These are phyloP conservation scores for Heterobasidion occidentale DNA, from an alignment of 1,284 basidiomycete species.

Conservation along the genomic window DNA sequence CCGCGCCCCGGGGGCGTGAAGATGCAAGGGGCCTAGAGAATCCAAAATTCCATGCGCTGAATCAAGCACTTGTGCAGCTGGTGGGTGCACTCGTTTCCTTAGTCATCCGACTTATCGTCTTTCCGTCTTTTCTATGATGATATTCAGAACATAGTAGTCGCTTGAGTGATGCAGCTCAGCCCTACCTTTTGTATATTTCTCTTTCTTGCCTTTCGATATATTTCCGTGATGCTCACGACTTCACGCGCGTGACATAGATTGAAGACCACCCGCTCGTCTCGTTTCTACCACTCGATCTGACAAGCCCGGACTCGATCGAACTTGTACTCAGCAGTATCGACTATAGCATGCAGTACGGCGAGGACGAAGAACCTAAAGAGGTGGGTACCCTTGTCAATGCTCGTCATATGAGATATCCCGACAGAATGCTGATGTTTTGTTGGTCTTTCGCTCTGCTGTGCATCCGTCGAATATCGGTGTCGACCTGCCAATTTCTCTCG, in stretches of 20 bases:
- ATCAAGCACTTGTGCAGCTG: constrained; percentile 90
- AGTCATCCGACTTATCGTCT: not conserved
- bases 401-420: constrained; percentile 2
- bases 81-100: constrained; percentile 37
- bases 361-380: constrained; percentile 90
- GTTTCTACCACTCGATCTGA: constrained; percentile 92
- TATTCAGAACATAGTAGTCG: too few relatives aligned
- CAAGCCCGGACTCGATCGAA: constrained; percentile 85
- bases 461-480: not conserved
- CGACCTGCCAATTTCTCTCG: not conserved
- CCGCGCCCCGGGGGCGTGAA: constrained; percentile 51
- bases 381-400: constrained; percentile 28
- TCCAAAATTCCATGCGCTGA: constrained; percentile 88
- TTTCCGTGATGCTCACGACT: too few relatives aligned
- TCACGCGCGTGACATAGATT: constrained; percentile 49
- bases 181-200: not conserved
- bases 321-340: constrained; percentile 93
- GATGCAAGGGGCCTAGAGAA: constrained; percentile 61
- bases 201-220: not conserved
- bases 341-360: constrained; percentile 94
- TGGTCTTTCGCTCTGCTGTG: too few relatives aligned
- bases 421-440: too few relatives aligned
- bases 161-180: too few relatives aligned
- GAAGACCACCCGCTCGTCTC: constrained; percentile 98
- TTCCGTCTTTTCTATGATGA: too few relatives aligned